Evolutionary conservation across 768 basidiomycete species (phyloP).

Genomic region (Boletus rubroflammeus): DNA sequence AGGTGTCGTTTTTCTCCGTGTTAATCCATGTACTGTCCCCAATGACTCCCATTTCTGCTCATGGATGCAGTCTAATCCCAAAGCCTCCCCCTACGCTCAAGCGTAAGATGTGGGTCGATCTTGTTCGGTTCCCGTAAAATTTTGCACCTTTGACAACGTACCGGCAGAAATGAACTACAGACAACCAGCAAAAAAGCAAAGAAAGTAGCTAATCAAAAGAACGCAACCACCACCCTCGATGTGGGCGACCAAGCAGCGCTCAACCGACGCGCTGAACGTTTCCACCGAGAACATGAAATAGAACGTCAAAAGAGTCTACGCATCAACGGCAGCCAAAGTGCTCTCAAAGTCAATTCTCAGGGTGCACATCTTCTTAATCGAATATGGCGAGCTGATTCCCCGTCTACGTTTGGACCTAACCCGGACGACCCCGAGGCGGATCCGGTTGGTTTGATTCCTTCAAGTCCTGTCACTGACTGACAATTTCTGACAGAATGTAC

Average conservation of each 20-base stretch:
- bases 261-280: conserved; percentile 79
- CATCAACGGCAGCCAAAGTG: conserved; percentile 27
- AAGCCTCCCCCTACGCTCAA: conserved; percentile 59
- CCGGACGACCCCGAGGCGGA: conserved; percentile 70
- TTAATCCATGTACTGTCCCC: conserved; percentile 11
- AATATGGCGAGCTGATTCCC: conserved; percentile 41
- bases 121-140: not conserved
- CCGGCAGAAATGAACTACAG: conserved; percentile 37
- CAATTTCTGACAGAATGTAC: conserved; percentile 68
- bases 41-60: conserved; percentile 15
- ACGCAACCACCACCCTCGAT: conserved; percentile 41
- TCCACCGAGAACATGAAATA: conserved; percentile 85
- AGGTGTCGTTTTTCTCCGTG: conserved; percentile 45
- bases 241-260: conserved; percentile 66
- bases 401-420: conserved; percentile 44
- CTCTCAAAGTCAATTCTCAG: conserved; percentile 45
- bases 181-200: conserved; percentile 59
- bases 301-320: conserved; percentile 61
- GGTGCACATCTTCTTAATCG: conserved; percentile 53
- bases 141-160: conserved; percentile 7
- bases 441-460: conserved; percentile 46
- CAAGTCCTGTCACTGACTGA: conserved; percentile 5
- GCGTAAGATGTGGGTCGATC: conserved; percentile 59
- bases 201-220: conserved; percentile 45
- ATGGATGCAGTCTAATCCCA: conserved; percentile 49